Evolutionary conservation across 2,329 filamentous ascomycete species (phyloP), one percentile per base, ranked within the genome.

Genomic region (Aspergillus nomiae): DNA sequence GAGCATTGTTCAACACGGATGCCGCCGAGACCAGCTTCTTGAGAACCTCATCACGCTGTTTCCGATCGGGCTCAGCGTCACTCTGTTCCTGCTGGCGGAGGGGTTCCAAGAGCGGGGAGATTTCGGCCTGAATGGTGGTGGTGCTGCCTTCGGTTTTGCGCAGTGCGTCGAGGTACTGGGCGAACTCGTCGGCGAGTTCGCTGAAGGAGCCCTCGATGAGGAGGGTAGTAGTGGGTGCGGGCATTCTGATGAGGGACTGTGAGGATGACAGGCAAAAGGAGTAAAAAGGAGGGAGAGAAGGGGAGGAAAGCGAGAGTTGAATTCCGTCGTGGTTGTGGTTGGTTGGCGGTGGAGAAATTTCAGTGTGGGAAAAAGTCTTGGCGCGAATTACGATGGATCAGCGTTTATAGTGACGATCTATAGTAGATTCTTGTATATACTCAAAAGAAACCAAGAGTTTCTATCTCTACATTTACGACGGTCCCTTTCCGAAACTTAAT

Each of bases 161-260:
- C 77, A 94, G 87, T 72, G 89, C 85, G 80, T 96, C 92, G 78
- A 99, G 85, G 82, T 96, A 97, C 74, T 94, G 91, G 79, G 94
- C 93, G 84, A 99, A 91, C 84, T 99, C 95, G 80, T 92, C 89
- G 74, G 91, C 89, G 77, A 97, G 89, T 83, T 98, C 95, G 79
- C 93, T 89, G 80, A 97, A 97, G 74, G 88, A 87, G 80, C 95
- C 95, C 85, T 99, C 95, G 80, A 99, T 88, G 72, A 89, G 83
- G 72, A 89, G 85, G 74, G 87, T 88, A 70, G 84, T 89, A 63
- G 85, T 82, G 66, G 86, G 83, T 71, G 82, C 85, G 67, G 86
- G 85, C 87, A 89, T 89, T 71, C 63, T 74, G 64, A 38, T 55
- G 60, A 59, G 60, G 60, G 57, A 24, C 10, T 60, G 61, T 58